Base-by-base conservation (phyloP, 2,329 filamentous ascomycete species). In the Alternaria gansuensis region DNA sequence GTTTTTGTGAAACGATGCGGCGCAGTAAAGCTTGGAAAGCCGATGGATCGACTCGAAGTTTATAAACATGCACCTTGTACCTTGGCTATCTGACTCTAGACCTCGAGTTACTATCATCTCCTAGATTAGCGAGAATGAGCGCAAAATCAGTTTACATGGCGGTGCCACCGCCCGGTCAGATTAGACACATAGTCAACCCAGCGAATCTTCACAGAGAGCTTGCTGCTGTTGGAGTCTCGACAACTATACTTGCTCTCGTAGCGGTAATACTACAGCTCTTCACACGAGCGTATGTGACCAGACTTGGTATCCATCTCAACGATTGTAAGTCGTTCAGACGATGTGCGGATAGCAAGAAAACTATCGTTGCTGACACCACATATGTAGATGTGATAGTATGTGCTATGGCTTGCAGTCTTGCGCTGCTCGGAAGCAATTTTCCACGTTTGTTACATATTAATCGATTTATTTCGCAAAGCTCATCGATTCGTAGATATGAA, bases 371-470 rank as follows among this genome's bases (percentile, higher is more conserved):
- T 45, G 21, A 45, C 5, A 13, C 4, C 6, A 14, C 2, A 17
- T 26, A 6, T 26, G 5, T 10, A 51, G 49, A 51, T 7, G 23
- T 51, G 17, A 13, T 40, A 51, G 36, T 41, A 1, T 41, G 26
- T 23, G 49, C 49, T 5, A 51, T 51, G 49, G 1, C 7, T 5
- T 51, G 28, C 26, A 51, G 37, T 26, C 49, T 51, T 33, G 49
- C 49, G 26, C 26, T 51, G 21, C 37, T 51, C 3, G 49, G 36
- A 7, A 41, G 37, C 17, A 51, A 51, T 40, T 33, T 51, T n/a
- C 26, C 49, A 40, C 17, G 49, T 51, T 10, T 21, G 36, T 39
- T 13, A 2, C 11, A 40, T 40, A 9, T 11, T 36, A 1, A 3
- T n/a, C 11, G 5, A 11, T 10, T 0, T 2, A 10, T 13, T 3